phyloP scores from a whole-genome alignment of 2,329 filamentous ascomycete genomes.

The Colletotrichum sp. region DNA sequence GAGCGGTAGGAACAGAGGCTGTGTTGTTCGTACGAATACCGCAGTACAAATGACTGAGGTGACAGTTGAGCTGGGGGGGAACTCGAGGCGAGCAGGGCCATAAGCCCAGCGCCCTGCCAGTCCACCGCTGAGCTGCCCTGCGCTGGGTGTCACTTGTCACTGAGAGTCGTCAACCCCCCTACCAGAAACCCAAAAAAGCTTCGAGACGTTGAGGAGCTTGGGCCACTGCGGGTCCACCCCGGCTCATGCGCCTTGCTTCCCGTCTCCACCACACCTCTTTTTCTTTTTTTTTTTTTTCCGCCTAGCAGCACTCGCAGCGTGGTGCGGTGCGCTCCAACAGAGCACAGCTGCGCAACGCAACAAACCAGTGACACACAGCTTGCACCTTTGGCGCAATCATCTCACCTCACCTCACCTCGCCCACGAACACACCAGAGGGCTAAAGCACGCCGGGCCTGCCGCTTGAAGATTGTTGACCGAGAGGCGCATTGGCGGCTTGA shows the following conservation, averaged over 20 bases:
- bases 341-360: background rate
- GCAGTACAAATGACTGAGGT: background rate
- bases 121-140: background rate
- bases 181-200: background rate
- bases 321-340: background rate
- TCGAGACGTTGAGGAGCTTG: constrained; percentile 26
- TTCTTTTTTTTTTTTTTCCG: too few relatives aligned
- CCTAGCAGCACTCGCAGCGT: background rate
- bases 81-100: background rate
- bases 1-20: background rate
- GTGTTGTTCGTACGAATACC: background rate
- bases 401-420: background rate
- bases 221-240: constrained; percentile 9
- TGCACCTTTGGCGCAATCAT: background rate
- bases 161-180: background rate
- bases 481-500: constrained; percentile 4
- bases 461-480: constrained; percentile 9
- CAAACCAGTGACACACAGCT: background rate
- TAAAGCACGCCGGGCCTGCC: constrained; percentile 6
- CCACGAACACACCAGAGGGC: background rate
- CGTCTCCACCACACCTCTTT: background rate
- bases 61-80: background rate
- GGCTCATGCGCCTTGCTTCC: constrained; percentile 3
- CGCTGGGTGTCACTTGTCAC: background rate
- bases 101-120: background rate